Conservation (phyloP, 345 rosid species). For the Aquilaria sinensis region DNA sequence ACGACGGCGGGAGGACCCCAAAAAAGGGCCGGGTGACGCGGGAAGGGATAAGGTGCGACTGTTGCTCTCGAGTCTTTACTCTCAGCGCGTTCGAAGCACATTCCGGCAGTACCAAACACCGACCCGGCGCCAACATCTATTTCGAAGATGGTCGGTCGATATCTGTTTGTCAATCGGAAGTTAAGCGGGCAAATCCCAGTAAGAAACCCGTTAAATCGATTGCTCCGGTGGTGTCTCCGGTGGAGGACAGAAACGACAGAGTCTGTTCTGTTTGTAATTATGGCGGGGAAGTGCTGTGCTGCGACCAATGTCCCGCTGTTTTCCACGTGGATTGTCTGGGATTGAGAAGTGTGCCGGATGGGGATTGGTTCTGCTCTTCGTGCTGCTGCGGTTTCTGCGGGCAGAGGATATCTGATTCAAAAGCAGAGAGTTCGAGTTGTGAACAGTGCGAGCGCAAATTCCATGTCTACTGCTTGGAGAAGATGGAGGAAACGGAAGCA, state of each 20-base stretch:
- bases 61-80: conserved; percentile 22
- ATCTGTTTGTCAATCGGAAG: conserved; percentile 36
- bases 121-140: conserved; percentile 25
- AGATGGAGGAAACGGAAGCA: conserved; percentile 6
- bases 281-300: conserved; percentile 50
- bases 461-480: conserved; percentile 35
- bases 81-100: conserved; percentile 20
- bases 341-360: conserved; percentile 41
- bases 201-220: conserved; percentile 5
- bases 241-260: conserved; percentile 7
- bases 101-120: conserved; percentile 14
- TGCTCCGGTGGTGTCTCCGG: conserved; percentile 2
- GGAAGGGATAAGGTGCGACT: conserved; percentile 19
- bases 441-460: conserved; percentile 52
- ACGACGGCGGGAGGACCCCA: conserved; percentile 9
- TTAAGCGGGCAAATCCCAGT: conserved; percentile 9
- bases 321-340: conserved; percentile 46
- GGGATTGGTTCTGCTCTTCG: conserved; percentile 77
- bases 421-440: conserved; percentile 26
- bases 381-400: conserved; percentile 63
- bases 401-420: conserved; percentile 11
- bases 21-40: conserved; percentile 35
- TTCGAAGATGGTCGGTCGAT: conserved; percentile 37
- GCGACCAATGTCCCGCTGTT: conserved; percentile 55
- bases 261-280: conserved; percentile 38